phyloP scores from a whole-genome alignment of 345 rosid genomes.

The Hypericum perforatum region DNA sequence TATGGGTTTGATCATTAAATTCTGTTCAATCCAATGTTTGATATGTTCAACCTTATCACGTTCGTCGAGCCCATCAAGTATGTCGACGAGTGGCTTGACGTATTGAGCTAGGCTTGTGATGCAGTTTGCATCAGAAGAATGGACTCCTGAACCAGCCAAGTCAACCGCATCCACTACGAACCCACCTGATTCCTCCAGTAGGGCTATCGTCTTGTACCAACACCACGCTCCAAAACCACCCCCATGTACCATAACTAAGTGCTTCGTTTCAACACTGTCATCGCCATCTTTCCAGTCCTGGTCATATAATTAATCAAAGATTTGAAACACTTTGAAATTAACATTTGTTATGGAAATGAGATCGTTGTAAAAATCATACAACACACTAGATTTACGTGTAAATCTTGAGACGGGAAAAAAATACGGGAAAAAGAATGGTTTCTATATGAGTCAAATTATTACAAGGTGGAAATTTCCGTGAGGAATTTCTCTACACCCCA shows the following conservation, averaged over 20 bases:
- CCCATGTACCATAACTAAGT: conserved; percentile 67
- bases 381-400: too few relatives aligned
- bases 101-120: conserved; percentile 26
- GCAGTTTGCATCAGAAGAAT: conserved; percentile 37
- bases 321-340: not conserved
- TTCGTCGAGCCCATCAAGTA: conserved; percentile 19
- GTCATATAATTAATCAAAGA: conserved; percentile 9
- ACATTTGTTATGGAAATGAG: not conserved
- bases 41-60: conserved; percentile 35
- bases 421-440: too few relatives aligned
- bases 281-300: conserved; percentile 11
- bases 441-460: too few relatives aligned
- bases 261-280: conserved; percentile 40
- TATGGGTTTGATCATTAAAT: too few relatives aligned
- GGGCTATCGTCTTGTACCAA: conserved; percentile 72
- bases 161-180: conserved; percentile 53
- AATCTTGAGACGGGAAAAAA: too few relatives aligned
- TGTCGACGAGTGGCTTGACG: conserved; percentile 25
- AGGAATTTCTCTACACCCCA: too few relatives aligned
- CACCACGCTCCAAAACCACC: conserved; percentile 93
- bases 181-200: conserved; percentile 38
- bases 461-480: too few relatives aligned
- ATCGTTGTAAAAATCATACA: too few relatives aligned
- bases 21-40: too few relatives aligned
- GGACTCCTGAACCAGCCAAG: conserved; percentile 53